These are phyloP conservation scores for Trametes pubescens DNA, from an alignment of 1,284 basidiomycete genomes.

Conservation along the genomic window DNA sequence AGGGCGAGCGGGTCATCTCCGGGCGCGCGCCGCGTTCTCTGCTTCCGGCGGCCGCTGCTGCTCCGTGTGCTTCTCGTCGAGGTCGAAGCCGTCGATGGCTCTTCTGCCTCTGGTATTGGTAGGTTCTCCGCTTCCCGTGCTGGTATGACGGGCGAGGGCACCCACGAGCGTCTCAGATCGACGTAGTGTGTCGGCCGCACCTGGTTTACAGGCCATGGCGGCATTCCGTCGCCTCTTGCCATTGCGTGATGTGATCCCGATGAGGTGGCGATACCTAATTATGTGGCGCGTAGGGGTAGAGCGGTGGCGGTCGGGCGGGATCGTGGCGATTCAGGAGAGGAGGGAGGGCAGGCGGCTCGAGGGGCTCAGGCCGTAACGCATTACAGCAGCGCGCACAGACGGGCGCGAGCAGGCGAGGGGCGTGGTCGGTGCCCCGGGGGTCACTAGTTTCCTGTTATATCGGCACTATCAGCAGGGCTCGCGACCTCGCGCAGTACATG, in stretches of 20 bases:
- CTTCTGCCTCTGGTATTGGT: neutral
- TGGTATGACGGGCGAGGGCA: constrained; percentile 19
- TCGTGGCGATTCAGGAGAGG: neutral
- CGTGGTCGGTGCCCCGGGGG: neutral
- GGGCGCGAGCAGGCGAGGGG: neutral
- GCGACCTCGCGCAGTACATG: constrained; percentile 14
- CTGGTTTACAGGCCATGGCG: constrained; percentile 20
- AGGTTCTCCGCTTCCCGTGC: neutral
- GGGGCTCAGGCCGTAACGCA: neutral
- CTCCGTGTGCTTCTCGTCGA: constrained; percentile 16
- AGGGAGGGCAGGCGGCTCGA: constrained; percentile 1
- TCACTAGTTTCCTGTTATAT: constrained; percentile 18
- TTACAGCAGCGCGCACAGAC: neutral
- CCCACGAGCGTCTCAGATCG: constrained; percentile 25
- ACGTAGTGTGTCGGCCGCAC: constrained; percentile 18
- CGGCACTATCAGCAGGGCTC: constrained; percentile 20
- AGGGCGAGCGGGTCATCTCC: constrained; percentile 14
- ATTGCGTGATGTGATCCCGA: constrained; percentile 1
- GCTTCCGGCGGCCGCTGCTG: constrained; percentile 4
- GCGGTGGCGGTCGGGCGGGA: neutral
- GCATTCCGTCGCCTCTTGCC: neutral
- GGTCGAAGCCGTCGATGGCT: constrained; percentile 1
- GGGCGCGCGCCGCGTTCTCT: constrained; percentile 16
- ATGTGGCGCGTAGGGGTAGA: neutral
- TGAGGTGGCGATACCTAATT: neutral